These are phyloP conservation scores for Hypoxylon sp. DNA, from an alignment of 2,329 filamentous ascomycete species.

Conservation along the genomic window DNA sequence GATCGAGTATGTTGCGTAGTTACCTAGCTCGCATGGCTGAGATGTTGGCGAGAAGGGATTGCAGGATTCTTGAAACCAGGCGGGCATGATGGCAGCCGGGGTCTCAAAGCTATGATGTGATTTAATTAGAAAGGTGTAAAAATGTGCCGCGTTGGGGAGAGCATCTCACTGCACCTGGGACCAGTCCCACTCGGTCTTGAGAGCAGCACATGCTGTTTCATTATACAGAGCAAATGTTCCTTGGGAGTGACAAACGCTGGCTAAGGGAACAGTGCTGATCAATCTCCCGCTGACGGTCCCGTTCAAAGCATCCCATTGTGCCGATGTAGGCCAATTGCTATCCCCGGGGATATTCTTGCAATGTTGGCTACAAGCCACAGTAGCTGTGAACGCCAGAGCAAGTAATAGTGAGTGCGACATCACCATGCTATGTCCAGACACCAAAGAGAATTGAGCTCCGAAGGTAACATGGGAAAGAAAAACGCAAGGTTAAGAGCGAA, in stretches of 20 bases:
- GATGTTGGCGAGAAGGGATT: constrained; percentile 58
- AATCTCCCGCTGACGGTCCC: constrained; percentile 23
- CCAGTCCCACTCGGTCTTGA: neutral
- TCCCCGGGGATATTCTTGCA: constrained; percentile 19
- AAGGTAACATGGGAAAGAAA: too few species aligned
- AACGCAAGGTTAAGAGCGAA: too few species aligned
- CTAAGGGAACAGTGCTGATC: constrained; percentile 23
- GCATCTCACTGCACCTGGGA: neutral
- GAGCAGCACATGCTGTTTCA: neutral
- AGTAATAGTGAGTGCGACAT: too few species aligned
- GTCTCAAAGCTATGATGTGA: neutral
- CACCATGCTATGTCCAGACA: too few species aligned
- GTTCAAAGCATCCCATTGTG: constrained; percentile 24
- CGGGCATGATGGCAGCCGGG: neutral
- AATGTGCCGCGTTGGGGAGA: neutral
- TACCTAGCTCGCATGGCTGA: constrained; percentile 60
- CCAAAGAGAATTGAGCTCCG: too few species aligned
- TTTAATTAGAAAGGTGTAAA: neutral
- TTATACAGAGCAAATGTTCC: constrained; percentile 1
- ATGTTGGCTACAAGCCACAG: too few species aligned
- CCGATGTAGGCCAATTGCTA: constrained; percentile 6
- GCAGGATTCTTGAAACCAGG: constrained; percentile 55
- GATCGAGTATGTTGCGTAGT: constrained; percentile 59
- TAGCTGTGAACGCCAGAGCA: too few species aligned
- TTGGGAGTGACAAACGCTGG: constrained; percentile 18